phyloP scores from a whole-genome alignment of 164 flowering plant species.

The Kingdonia uniflora region DNA sequence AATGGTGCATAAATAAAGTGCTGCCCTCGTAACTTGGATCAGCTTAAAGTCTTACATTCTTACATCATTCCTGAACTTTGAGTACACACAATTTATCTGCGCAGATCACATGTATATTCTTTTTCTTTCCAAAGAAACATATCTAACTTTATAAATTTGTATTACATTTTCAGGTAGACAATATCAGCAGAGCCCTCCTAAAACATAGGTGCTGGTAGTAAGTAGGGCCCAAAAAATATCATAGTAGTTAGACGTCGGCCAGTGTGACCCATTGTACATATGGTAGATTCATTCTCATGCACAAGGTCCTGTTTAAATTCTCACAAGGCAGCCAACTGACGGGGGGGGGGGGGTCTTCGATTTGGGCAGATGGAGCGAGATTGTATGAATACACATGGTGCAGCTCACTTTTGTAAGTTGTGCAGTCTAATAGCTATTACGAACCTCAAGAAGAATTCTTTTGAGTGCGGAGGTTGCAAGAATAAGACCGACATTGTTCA shows the following conservation, averaged over 20 bases:
- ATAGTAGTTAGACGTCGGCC: too few species aligned
- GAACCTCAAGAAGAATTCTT: constrained; percentile 83
- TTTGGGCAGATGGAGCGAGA: constrained; percentile 98
- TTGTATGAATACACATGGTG: constrained; percentile 96
- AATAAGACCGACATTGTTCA: constrained; percentile 94
- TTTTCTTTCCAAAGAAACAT: too few species aligned
- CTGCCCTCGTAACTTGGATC: too few species aligned
- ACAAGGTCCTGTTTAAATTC: constrained; percentile 90
- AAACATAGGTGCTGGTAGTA: constrained; percentile 96
- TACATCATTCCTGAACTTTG: too few species aligned
- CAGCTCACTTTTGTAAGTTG: constrained; percentile 78
- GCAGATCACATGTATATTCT: too few species aligned
- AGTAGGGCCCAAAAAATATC: constrained; percentile 82
- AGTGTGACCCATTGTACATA: too few species aligned
- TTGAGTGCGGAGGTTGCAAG: constrained; percentile 93
- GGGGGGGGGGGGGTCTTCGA: constrained; percentile 95
- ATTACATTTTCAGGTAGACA: constrained; percentile 52
- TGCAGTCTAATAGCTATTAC: constrained; percentile 95
- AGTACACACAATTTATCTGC: too few species aligned
- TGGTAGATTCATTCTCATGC: constrained; percentile 99
- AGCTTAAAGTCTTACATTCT: too few species aligned
- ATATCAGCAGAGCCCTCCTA: constrained; percentile 91
- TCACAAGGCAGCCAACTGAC: constrained; percentile 98
- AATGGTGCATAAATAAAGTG: too few species aligned
- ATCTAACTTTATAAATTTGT: not conserved